Evolutionary conservation across 805 yeast species (phyloP).

Genomic region (Myxozyma neglecta): DNA sequence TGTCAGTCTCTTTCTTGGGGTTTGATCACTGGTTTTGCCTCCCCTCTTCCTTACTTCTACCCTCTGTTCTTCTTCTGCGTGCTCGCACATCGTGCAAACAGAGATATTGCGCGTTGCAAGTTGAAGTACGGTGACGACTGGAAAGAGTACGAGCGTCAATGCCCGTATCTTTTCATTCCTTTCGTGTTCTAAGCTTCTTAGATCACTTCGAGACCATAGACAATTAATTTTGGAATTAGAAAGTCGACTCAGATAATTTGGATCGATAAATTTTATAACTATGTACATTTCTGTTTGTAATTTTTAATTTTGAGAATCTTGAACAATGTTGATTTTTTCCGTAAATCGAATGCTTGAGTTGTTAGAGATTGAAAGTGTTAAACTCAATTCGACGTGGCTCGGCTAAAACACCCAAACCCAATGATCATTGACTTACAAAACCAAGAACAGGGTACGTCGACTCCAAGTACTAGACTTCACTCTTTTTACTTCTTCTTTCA

Average conservation of each 20-base stretch:
- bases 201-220: background rate
- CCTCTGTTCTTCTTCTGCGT: slow-evolving; percentile 87
- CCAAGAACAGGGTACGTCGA: no score
- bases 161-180: slow-evolving; percentile 92
- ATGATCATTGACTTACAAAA: no score
- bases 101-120: slow-evolving; percentile 84
- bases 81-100: slow-evolving; percentile 79
- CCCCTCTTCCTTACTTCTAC: slow-evolving; percentile 95
- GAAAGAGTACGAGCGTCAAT: slow-evolving; percentile 78
- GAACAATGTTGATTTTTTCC: no score
- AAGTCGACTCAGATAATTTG: no score
- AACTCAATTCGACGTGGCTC: no score
- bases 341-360: no score
- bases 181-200: slow-evolving; percentile 16
- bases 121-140: slow-evolving; percentile 93
- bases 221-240: background rate
- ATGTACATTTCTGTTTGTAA: no score
- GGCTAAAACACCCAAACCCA: no score
- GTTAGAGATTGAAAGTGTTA: background rate
- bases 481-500: no score
- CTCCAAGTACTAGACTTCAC: no score
- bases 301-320: no score
- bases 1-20: slow-evolving; percentile 90
- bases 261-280: no score
- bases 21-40: slow-evolving; percentile 78